Percentiles rank a stretch among this genome's conserved stretches.
These are phyloP conservation scores for Fusarium palustre DNA, from an alignment of 2,329 filamentous ascomycete species.

Conservation along the genomic window DNA sequence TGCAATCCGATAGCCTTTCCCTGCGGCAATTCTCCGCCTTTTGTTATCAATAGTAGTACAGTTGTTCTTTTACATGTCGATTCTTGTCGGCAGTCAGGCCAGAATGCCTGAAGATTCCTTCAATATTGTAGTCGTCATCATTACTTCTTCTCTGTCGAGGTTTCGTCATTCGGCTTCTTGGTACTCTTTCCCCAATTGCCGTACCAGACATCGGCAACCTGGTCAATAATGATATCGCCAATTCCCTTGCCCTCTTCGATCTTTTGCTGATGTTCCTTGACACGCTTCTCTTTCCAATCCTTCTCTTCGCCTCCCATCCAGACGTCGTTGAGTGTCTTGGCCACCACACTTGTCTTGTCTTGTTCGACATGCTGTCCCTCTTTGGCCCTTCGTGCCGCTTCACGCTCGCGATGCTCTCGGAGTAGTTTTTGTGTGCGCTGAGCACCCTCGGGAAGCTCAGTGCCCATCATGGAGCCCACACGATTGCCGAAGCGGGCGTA, in stretches of 20 bases:
- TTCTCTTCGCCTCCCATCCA: constrained; percentile 70
- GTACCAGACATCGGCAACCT: constrained; percentile 66
- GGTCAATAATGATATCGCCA: constrained; percentile 67
- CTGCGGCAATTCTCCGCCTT: neutral
- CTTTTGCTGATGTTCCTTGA: constrained; percentile 63
- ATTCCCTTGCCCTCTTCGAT: constrained; percentile 67
- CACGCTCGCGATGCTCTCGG: constrained; percentile 58
- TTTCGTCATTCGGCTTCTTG: constrained; percentile 48
- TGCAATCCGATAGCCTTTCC: neutral
- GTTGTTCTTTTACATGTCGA: constrained; percentile 25
- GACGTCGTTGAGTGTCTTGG: constrained; percentile 58
- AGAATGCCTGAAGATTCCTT: neutral
- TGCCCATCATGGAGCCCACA: constrained; percentile 59
- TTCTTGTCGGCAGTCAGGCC: neutral
- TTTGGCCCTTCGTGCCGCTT: constrained; percentile 49
- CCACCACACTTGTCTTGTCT: constrained; percentile 50
- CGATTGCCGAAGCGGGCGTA: constrained; percentile 60
- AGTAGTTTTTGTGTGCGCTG: constrained; percentile 60
- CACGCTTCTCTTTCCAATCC: constrained; percentile 66
- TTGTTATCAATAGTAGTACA: constrained; percentile 33
- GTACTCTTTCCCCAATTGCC: constrained; percentile 51
- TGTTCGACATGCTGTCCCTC: constrained; percentile 37
- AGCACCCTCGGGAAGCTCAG: constrained; percentile 68
- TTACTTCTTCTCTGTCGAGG: constrained; percentile 43
- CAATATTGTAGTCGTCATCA: neutral